Percentiles rank a stretch among this genome's conserved stretches.
These are phyloP conservation scores for Tephrocybe sp. DNA, from an alignment of 768 basidiomycete species.

Conservation along the genomic window DNA sequence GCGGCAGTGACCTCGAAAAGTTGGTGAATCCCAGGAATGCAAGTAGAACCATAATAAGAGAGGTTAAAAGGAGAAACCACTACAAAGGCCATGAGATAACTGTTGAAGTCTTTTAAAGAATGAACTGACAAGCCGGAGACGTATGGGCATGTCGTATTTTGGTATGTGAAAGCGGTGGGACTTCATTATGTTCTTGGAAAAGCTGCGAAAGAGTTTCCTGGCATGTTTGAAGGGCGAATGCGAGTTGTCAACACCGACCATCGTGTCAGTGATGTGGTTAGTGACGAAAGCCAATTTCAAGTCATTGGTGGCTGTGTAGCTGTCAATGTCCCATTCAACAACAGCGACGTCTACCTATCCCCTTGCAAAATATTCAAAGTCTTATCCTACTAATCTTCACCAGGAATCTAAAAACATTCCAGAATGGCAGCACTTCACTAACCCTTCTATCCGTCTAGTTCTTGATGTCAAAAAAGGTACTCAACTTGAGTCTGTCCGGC, in stretches of 20 bases:
- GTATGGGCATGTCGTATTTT: constrained; percentile 67
- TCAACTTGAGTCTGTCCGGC: constrained; percentile 58
- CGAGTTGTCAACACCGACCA: constrained; percentile 11
- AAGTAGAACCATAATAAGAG: constrained; percentile 62
- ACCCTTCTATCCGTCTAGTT: constrained; percentile 60
- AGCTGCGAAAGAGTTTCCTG: constrained; percentile 38
- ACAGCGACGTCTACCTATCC: constrained; percentile 56
- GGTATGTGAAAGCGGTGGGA: constrained; percentile 62
- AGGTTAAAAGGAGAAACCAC: constrained; percentile 83
- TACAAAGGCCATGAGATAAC: constrained; percentile 22
- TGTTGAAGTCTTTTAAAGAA: constrained; percentile 13
- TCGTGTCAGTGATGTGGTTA: constrained; percentile 1
- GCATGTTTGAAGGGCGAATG: constrained; percentile 16
- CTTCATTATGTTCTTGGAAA: constrained; percentile 65
- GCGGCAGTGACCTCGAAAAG: constrained; percentile 56
- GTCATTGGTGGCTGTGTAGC: constrained; percentile 13
- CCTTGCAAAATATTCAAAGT: constrained; percentile 66
- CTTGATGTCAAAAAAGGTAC: constrained; percentile 58
- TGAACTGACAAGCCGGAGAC: constrained; percentile 61
- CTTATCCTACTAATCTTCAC: constrained; percentile 41
- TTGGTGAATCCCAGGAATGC: constrained; percentile 80
- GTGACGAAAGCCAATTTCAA: constrained; percentile 1
- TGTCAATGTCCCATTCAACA: constrained; percentile 50
- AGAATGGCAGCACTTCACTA: constrained; percentile 80
- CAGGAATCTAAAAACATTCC: constrained; percentile 24